These are phyloP conservation scores for Candida labiduridarum DNA, from an alignment of 1,139 yeast genomes.

Conservation along the genomic window DNA sequence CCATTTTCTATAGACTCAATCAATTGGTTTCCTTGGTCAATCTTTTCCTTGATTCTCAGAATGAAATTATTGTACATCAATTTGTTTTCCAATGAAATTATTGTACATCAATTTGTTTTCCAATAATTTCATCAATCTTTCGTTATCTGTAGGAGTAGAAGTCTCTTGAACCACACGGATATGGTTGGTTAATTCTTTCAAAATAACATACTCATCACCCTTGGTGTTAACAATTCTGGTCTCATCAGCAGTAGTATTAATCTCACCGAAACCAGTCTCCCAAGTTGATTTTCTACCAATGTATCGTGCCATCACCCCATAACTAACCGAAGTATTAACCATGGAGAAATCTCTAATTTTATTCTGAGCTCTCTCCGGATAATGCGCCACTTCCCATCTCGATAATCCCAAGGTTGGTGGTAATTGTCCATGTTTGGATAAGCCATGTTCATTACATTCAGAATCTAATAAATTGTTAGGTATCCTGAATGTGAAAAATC, in stretches of 20 bases:
- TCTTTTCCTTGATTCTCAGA: slow-evolving; percentile 30
- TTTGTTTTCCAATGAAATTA: too few species aligned
- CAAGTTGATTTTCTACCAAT: slow-evolving; percentile 37
- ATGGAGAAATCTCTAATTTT: slow-evolving; percentile 25
- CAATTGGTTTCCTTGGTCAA: slow-evolving; percentile 25
- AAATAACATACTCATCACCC: too few species aligned
- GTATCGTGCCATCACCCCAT: slow-evolving; percentile 43
- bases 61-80: slow-evolving; percentile 30
- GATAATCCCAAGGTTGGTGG: slow-evolving; percentile 44
- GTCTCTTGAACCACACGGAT: slow-evolving; percentile 35
- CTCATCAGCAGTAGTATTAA: slow-evolving; percentile 15
- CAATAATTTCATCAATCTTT: slow-evolving; percentile 23
- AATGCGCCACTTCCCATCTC: slow-evolving; percentile 18
- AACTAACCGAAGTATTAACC: slow-evolving; percentile 35
- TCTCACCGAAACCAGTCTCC: slow-evolving; percentile 19
- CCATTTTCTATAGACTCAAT: slow-evolving; percentile 20
- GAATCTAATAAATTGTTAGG: slow-evolving; percentile 44
- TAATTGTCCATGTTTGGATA: slow-evolving; percentile 36
- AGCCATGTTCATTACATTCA: slow-evolving; percentile 37
- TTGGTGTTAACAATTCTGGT: slow-evolving; percentile 36
- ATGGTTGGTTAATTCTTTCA: slow-evolving; percentile 32
- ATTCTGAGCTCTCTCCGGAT: slow-evolving; percentile 15
- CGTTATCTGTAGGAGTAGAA: slow-evolving; percentile 13
- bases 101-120: too few species aligned
- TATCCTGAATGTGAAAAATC: slow-evolving; percentile 45